phyloP scores from a whole-genome alignment of 2,329 filamentous ascomycete species.

The Daldinia sp. region DNA sequence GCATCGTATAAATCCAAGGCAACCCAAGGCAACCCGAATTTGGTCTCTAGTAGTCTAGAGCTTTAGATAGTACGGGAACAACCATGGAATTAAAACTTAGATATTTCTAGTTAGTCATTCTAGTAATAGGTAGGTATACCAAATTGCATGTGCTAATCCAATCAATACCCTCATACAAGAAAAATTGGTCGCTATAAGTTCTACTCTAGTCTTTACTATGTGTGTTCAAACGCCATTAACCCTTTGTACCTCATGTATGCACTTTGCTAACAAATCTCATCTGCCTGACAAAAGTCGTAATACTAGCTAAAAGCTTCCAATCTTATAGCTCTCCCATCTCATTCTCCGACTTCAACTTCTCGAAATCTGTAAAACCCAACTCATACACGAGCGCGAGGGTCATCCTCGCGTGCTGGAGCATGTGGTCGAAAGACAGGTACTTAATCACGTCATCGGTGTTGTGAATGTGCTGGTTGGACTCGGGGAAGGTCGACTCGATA shows the following conservation, averaged over 20 bases:
- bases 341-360: conserved; percentile 56
- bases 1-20: background rate
- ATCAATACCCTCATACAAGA: conserved; percentile 2
- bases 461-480: conserved; percentile 76
- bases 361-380: conserved; percentile 80
- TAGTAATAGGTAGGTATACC: background rate
- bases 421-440: conserved; percentile 85
- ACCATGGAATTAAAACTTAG: background rate
- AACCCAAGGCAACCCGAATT: no score
- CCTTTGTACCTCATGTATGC: conserved; percentile 6
- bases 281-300: background rate
- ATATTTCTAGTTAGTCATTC: background rate
- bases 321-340: conserved; percentile 55
- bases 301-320: background rate
- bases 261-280: conserved; percentile 8
- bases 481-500: conserved; percentile 78
- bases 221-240: conserved; percentile 26
- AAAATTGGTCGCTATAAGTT: conserved; percentile 4
- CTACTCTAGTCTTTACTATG: background rate
- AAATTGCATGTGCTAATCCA: conserved; percentile 9
- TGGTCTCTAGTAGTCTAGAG: background rate
- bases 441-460: conserved; percentile 77
- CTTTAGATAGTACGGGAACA: background rate
- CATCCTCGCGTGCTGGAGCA: conserved; percentile 90
- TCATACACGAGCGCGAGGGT: conserved; percentile 87